phyloP scores from a whole-genome alignment of 2,329 filamentous ascomycete genomes.

The Fusarium phyllophilum region DNA sequence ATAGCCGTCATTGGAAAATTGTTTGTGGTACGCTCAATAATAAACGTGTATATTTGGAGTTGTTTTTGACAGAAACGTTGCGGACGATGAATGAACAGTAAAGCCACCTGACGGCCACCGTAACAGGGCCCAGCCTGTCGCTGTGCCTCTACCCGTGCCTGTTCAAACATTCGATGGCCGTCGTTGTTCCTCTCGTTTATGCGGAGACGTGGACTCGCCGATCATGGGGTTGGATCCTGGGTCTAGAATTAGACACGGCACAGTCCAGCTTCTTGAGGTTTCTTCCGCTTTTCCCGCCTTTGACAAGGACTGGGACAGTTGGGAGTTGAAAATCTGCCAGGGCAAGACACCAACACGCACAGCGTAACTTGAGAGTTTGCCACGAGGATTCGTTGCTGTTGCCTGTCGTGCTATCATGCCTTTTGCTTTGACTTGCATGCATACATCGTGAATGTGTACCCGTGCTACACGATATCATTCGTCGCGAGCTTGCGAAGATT shows the following conservation, averaged over 20 bases:
- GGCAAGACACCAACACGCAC: slow-evolving; percentile 20
- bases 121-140: background rate
- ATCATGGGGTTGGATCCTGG: slow-evolving; percentile 10
- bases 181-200: slow-evolving; percentile 37
- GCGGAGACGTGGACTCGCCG: slow-evolving; percentile 26
- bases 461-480: slow-evolving; percentile 6
- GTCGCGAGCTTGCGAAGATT: background rate
- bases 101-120: slow-evolving; percentile 1
- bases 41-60: background rate
- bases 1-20: background rate
- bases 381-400: slow-evolving; percentile 21
- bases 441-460: slow-evolving; percentile 6
- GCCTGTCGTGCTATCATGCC: slow-evolving; percentile 11
- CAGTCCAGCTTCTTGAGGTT: slow-evolving; percentile 5
- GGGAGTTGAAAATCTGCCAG: slow-evolving; percentile 15
- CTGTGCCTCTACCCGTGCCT: background rate
- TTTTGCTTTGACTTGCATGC: slow-evolving; percentile 24
- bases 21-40: background rate
- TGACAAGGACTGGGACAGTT: background rate
- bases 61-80: slow-evolving; percentile 17
- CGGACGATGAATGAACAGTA: background rate
- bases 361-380: slow-evolving; percentile 4
- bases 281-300: slow-evolving; percentile 6
- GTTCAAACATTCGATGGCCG: slow-evolving; percentile 2
- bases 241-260: slow-evolving; percentile 7